Conservation (phyloP, 2,329 filamentous ascomycete genomes). For the Elsinoe australis region DNA sequence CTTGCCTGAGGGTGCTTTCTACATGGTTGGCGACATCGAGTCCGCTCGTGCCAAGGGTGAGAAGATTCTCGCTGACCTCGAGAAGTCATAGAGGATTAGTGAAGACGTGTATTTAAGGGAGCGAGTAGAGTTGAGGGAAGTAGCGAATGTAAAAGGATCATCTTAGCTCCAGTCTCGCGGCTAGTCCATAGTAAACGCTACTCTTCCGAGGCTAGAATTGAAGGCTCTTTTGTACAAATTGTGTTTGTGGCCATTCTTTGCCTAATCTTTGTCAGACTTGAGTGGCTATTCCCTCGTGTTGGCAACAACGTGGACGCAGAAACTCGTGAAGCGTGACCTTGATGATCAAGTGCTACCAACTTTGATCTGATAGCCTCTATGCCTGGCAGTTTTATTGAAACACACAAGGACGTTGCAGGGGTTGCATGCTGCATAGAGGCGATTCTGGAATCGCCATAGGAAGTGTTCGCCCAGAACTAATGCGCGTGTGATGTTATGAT, state of each 20-base stretch:
- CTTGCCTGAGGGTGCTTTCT: conserved; percentile 87
- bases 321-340: too few relatives aligned
- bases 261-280: too few relatives aligned
- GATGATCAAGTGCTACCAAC: too few relatives aligned
- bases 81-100: conserved; percentile 34
- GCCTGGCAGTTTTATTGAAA: too few relatives aligned
- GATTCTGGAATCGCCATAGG: too few relatives aligned
- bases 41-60: conserved; percentile 94
- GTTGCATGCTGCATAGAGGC: too few relatives aligned
- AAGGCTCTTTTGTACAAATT: conserved; percentile 15
- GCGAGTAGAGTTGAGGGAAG: not conserved
- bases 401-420: too few relatives aligned
- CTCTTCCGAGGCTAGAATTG: conserved; percentile 1
- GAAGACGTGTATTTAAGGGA: conserved; percentile 15
- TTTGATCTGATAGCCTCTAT: too few relatives aligned
- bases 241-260: not conserved
- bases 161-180: conserved; percentile 9
- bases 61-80: conserved; percentile 97
- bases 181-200: conserved; percentile 15
- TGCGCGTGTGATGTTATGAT: too few relatives aligned
- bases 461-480: too few relatives aligned
- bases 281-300: too few relatives aligned
- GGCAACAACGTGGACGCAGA: too few relatives aligned
- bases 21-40: conserved; percentile 97
- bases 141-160: conserved; percentile 2